phyloP scores from a whole-genome alignment of 495 filamentous ascomycete genomes.

The Recurvomyces mirabilis region DNA sequence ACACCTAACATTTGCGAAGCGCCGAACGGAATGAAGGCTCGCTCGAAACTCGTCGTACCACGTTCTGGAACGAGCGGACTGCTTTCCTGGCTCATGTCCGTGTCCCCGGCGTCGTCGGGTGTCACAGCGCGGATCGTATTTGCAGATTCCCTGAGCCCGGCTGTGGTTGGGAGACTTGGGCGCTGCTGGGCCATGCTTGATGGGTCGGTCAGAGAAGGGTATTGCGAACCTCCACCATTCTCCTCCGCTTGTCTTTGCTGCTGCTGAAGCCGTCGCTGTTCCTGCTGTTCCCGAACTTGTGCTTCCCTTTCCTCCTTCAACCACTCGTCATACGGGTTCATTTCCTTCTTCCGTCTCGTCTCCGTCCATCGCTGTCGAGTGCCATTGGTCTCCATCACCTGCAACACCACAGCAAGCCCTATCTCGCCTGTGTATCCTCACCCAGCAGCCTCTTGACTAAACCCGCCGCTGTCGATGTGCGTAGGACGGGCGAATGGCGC shows the following conservation, averaged over 20 bases:
- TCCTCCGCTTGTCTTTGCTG: too few relatives aligned
- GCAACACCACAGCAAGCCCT: too few relatives aligned
- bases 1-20: neutral
- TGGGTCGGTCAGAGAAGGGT: too few relatives aligned
- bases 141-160: neutral
- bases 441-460: too few relatives aligned
- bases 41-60: slow-evolving; percentile 16
- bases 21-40: slow-evolving; percentile 6
- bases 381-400: slow-evolving; percentile 1
- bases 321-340: slow-evolving; percentile 16
- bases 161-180: neutral
- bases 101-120: slow-evolving; percentile 6
- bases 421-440: too few relatives aligned
- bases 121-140: slow-evolving; percentile 10
- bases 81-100: neutral
- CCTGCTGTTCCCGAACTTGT: neutral
- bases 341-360: neutral
- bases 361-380: slow-evolving; percentile 11
- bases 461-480: too few relatives aligned
- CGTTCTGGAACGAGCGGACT: slow-evolving; percentile 2
- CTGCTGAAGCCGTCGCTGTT: neutral
- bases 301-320: slow-evolving; percentile 9
- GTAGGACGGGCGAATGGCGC: too few relatives aligned
- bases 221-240: too few relatives aligned
- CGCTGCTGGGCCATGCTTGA: too few relatives aligned